Evolutionary conservation across 1,284 basidiomycete species (phyloP), one percentile per base, ranked within the genome.

Genomic region (Melampsora larici-populina): DNA sequence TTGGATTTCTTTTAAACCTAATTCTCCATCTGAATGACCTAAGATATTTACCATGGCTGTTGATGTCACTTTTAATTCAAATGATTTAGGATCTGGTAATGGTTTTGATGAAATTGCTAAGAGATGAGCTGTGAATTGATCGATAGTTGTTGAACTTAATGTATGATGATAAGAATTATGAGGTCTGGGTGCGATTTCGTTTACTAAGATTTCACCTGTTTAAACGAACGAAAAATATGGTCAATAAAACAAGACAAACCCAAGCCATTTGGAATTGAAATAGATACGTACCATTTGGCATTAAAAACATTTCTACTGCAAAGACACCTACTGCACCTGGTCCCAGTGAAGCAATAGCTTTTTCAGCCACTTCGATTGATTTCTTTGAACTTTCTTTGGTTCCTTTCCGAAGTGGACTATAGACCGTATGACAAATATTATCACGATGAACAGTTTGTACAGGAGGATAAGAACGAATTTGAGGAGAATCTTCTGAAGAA

Each of bases 81-180:
- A 95, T 18, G 91, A 92, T 33, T 31, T 40, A 1, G 17, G n/a
- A 1, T 65, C 55, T 29, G 96, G 96, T 21, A 99, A 88, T 1
- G 96, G 94, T 13, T 97, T 87, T 55, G 88, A 89, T 26, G 98
- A 89, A 83, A 99, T 95, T n/a, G 95, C 93, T 46, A 95, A 93
- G 55, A 99, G 89, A 84, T 99, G 97, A 82, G 98, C 97, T 84
- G 96, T 94, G 86, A 94, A 99, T 85, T 99, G 97, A 17, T 94
- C 97, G 2, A 94, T 92, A 81, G 93, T 88, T 84, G 93, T 97
- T 0, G 96, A 95, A 85, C 98, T 96, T 83, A 99, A 98, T n/a
- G 96, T 98, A 85, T 98, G 97, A 84, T 99, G 97, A 0, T 96
- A 96, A 11, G 94, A 97, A 85, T 99, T 99, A 85, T 99, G 97